Conservation (phyloP, 441 rosid species). For the Breynia disticha region DNA sequence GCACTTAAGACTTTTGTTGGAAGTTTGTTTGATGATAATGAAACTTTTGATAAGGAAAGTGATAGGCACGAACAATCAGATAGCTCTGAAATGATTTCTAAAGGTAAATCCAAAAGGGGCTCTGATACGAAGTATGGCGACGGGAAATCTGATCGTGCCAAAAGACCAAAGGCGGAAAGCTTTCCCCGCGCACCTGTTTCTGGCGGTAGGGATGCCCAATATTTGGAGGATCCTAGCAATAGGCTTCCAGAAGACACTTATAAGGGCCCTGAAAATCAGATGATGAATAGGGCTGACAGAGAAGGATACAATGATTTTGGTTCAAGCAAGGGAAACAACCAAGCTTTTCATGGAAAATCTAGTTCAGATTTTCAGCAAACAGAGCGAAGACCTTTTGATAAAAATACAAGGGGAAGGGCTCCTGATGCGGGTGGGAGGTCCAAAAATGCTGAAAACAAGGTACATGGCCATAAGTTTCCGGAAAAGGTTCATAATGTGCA, state of each 20-base stretch:
- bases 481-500: conserved; percentile 33
- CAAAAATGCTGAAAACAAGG: conserved; percentile 37
- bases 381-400: conserved; percentile 35
- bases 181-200: conserved; percentile 29
- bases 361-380: conserved; percentile 35
- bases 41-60: conserved; percentile 30
- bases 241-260: conserved; percentile 24
- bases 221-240: conserved; percentile 28
- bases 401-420: conserved; percentile 27
- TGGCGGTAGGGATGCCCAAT: conserved; percentile 30
- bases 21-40: conserved; percentile 73
- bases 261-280: conserved; percentile 33
- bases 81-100: conserved; percentile 33
- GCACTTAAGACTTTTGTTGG: conserved; percentile 67
- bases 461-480: conserved; percentile 31
- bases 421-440: conserved; percentile 38
- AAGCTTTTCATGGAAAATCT: conserved; percentile 38
- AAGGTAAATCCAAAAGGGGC: conserved; percentile 42
- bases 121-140: conserved; percentile 33
- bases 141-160: conserved; percentile 35
- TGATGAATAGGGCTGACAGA: conserved; percentile 23
- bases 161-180: conserved; percentile 55
- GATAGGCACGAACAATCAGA: conserved; percentile 43
- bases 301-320: conserved; percentile 28
- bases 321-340: conserved; percentile 30